A percentile compares a stretch with the other conserved stretches of the same genome.
phyloP scores from a whole-genome alignment of 345 rosid species.

The Pistacia atlantica region DNA sequence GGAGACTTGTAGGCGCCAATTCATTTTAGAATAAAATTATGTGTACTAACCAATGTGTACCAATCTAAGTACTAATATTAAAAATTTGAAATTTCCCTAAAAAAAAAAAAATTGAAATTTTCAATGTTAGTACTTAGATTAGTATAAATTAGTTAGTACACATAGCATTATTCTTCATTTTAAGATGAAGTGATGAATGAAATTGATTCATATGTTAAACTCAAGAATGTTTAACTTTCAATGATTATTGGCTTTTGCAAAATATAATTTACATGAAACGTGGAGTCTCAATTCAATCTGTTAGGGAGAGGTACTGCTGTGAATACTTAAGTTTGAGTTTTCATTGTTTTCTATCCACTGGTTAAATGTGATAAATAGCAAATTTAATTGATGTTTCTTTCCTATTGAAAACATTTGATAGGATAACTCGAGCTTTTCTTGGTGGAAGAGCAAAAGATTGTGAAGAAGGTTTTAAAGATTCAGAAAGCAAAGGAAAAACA shows the following conservation, averaged over 20 bases:
- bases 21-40: neutral
- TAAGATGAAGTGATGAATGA: neutral
- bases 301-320: constrained; percentile 60
- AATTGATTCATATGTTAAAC: neutral
- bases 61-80: too few relatives aligned
- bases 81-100: too few relatives aligned
- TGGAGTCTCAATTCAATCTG: constrained; percentile 17
- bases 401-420: neutral
- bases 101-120: too few relatives aligned
- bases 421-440: constrained; percentile 45
- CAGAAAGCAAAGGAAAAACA: constrained; percentile 45
- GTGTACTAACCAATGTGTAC: too few relatives aligned
- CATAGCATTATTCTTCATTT: neutral
- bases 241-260: neutral
- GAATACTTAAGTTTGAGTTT: neutral
- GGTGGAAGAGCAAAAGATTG: constrained; percentile 49
- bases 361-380: neutral
- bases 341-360: neutral
- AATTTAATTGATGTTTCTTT: neutral
- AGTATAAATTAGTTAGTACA: too few relatives aligned
- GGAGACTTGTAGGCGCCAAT: neutral
- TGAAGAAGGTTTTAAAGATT: constrained; percentile 49
- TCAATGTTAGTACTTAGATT: too few relatives aligned
- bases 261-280: too few relatives aligned
- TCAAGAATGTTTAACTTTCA: neutral